Conservation (phyloP, 2,329 filamentous ascomycete species). For the Fusarium hainanense region DNA sequence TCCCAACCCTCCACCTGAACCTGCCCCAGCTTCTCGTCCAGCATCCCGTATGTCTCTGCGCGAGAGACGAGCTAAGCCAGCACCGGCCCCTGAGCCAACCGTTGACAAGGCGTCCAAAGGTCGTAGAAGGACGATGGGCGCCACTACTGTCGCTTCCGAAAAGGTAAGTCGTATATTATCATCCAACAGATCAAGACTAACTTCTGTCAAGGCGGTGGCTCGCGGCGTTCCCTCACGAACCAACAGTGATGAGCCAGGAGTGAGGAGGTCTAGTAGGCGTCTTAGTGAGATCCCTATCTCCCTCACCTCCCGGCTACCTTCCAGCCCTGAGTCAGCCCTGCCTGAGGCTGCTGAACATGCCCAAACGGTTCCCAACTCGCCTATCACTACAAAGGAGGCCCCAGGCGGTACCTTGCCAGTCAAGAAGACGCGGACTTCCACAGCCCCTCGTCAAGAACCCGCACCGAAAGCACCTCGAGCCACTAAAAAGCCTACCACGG, state of each 20-base stretch:
- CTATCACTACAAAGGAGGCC: slow-evolving; percentile 55
- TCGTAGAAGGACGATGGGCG: slow-evolving; percentile 71
- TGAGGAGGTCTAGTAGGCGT: slow-evolving; percentile 57
- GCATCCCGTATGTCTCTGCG: slow-evolving; percentile 77
- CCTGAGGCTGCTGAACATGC: slow-evolving; percentile 40
- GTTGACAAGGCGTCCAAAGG: slow-evolving; percentile 50
- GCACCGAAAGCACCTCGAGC: slow-evolving; percentile 48
- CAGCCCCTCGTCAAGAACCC: slow-evolving; percentile 58
- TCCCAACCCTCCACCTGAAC: slow-evolving; percentile 38
- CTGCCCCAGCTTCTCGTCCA: slow-evolving; percentile 54
- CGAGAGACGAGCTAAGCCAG: slow-evolving; percentile 71
- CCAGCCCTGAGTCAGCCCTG: slow-evolving; percentile 6
- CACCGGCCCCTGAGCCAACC: slow-evolving; percentile 61
- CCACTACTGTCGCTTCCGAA: slow-evolving; percentile 45
- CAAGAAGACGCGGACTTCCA: slow-evolving; percentile 69
- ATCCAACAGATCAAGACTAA: neutral
- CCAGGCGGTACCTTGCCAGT: slow-evolving; percentile 58
- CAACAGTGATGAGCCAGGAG: slow-evolving; percentile 40
- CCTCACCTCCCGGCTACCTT: slow-evolving; percentile 35
- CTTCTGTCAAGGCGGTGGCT: slow-evolving; percentile 48
- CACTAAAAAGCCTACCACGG: slow-evolving; percentile 51
- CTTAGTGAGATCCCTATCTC: slow-evolving; percentile 61
- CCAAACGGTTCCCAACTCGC: slow-evolving; percentile 52
- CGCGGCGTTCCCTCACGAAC: slow-evolving; percentile 49
- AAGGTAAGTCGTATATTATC: slow-evolving; percentile 42